These are phyloP conservation scores for Ophioceras dolichostomum DNA, from an alignment of 2,329 filamentous ascomycete genomes.

Conservation along the genomic window DNA sequence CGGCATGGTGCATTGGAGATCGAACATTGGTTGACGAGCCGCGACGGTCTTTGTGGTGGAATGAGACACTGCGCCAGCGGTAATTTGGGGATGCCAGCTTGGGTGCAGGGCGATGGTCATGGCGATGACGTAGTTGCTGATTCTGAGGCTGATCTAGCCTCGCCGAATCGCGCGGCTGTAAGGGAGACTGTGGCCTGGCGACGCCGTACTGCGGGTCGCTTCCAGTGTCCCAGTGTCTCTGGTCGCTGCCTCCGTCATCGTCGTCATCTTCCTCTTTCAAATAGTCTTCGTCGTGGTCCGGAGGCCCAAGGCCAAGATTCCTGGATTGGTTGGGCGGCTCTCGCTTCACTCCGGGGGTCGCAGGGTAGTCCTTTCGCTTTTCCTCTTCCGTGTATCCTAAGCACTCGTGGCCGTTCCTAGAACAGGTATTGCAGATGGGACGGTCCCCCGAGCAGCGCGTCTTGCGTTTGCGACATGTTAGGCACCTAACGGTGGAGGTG, in stretches of 20 bases:
- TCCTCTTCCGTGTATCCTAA: constrained; percentile 48
- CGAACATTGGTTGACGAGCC: constrained; percentile 28
- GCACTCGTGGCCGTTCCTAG: constrained; percentile 58
- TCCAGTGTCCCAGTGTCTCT: neutral
- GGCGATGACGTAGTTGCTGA: neutral
- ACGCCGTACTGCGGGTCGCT: too few relatives aligned
- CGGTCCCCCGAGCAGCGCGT: constrained; percentile 65
- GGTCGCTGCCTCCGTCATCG: constrained; percentile 14
- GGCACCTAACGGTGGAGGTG: constrained; percentile 33
- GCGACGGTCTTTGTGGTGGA: constrained; percentile 26
- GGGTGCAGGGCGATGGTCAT: too few relatives aligned
- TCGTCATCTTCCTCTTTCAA: constrained; percentile 22
- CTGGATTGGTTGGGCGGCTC: constrained; percentile 3
- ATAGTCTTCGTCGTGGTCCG: constrained; percentile 17
- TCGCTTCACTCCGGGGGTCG: constrained; percentile 5
- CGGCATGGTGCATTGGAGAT: constrained; percentile 33
- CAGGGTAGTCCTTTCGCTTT: constrained; percentile 23
- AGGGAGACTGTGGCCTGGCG: too few relatives aligned
- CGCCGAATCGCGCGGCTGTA: too few relatives aligned
- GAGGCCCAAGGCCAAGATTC: constrained; percentile 11
- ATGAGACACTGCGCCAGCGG: constrained; percentile 19
- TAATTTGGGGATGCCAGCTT: too few relatives aligned
- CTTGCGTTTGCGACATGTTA: constrained; percentile 65
- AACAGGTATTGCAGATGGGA: constrained; percentile 59
- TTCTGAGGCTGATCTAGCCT: too few relatives aligned